Evolutionary conservation across 345 rosid species (phyloP).

Genomic region (Brassica napus): DNA sequence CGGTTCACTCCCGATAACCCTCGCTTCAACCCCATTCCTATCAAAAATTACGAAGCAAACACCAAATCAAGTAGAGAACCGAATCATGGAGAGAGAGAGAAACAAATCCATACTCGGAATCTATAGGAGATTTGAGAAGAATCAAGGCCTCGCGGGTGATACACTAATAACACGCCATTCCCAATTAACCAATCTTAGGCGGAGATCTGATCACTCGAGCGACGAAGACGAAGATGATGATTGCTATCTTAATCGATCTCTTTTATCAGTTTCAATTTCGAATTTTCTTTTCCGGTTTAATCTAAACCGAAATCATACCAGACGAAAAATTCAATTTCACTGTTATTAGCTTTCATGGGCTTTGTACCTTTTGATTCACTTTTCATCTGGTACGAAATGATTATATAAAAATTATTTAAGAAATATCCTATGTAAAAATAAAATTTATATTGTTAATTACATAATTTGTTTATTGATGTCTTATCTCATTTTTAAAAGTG

Average conservation of each 20-base stretch:
- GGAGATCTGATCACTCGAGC: slow-evolving; percentile 28
- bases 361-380: too few relatives aligned
- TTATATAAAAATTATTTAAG: too few relatives aligned
- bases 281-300: slow-evolving; percentile 20
- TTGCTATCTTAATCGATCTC: slow-evolving; percentile 1
- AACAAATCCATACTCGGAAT: slow-evolving; percentile 24
- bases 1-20: slow-evolving; percentile 50
- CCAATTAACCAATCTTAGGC: background rate
- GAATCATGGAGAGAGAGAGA: background rate
- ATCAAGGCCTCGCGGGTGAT: slow-evolving; percentile 8
- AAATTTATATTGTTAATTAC: too few relatives aligned
- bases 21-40: slow-evolving; percentile 71
- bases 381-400: too few relatives aligned
- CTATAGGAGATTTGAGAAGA: slow-evolving; percentile 20
- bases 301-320: too few relatives aligned
- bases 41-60: slow-evolving; percentile 27
- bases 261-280: slow-evolving; percentile 8
- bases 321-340: too few relatives aligned
- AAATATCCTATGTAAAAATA: too few relatives aligned
- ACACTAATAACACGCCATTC: slow-evolving; percentile 17
- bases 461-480: too few relatives aligned
- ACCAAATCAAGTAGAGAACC: slow-evolving; percentile 22
- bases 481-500: too few relatives aligned
- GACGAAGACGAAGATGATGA: slow-evolving; percentile 19
- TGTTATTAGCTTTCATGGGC: too few relatives aligned